Evolutionary conservation across 768 basidiomycete genomes (phyloP), one percentile per base, ranked within the genome.

Genomic region (Suillus placidus): DNA sequence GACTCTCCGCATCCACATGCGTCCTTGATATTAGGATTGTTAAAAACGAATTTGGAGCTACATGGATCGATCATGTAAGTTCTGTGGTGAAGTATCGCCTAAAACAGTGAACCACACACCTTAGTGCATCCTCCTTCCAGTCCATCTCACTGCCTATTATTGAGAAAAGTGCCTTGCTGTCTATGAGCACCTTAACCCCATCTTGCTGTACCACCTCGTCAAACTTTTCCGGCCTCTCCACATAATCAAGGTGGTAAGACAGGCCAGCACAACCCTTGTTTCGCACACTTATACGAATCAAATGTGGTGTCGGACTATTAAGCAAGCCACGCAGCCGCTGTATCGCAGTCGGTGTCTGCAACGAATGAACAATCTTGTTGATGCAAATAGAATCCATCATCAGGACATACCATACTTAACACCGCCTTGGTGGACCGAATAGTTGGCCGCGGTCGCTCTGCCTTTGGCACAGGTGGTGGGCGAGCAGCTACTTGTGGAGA

Each of bases 81-180:
- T 16, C 56, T 61, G 61, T 51, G 37, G 20, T 23, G n/a, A 6
- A 55, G 20, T 34, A n/a, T 34, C 18, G 9, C 32, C 12, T n/a
- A 38, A 42, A 47, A 38, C 52, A 60, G 38, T 23, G 55, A 60
- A 66, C 62, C 12, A 80, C 89, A 62, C 66, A 92, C 91, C 94
- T 96, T 51, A 99, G 80, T 38, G 88, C 78, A 76, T 97, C 95
- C 80, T 99, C 97, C 66, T 88, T 85, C 97, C 97, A 99, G 74
- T 97, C 95, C 97, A 99, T 99, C 83, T 93, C 93, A 77, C 94
- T 97, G 60, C 97, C 97, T 67, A 99, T 97, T 70, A 99, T 97
- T 65, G 93, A 95, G 76, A 99, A 99, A 68, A 99, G 79, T 32
- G 97, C 97, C 78, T 96, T 98, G 74, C 90, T 91, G 80, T 99